Evolutionary conservation across 129 eudicot genomes (phyloP).

Genomic region (Rutidosis leptorrhynchoides): DNA sequence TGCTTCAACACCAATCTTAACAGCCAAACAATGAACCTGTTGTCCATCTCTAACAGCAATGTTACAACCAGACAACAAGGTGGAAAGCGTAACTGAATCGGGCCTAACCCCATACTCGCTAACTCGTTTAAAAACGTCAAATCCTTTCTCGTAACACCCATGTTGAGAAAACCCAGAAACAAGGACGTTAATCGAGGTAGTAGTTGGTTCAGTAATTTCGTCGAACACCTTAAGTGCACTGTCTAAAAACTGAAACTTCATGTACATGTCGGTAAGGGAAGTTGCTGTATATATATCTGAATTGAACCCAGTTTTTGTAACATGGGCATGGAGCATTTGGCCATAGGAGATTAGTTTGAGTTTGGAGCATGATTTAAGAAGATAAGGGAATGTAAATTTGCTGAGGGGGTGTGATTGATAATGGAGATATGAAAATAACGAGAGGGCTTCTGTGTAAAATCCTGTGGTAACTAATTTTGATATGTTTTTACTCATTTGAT

Average conservation of each 20-base stretch:
- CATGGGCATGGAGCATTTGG: slow-evolving; percentile 63
- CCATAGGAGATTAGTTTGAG: slow-evolving; percentile 43
- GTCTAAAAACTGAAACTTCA: slow-evolving; percentile 27
- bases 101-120: slow-evolving; percentile 33
- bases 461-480: slow-evolving; percentile 48
- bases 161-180: slow-evolving; percentile 55
- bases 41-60: slow-evolving; percentile 33
- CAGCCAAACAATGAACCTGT: slow-evolving; percentile 69
- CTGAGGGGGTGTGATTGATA: slow-evolving; percentile 39
- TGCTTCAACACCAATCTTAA: slow-evolving; percentile 68
- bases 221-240: slow-evolving; percentile 70
- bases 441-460: slow-evolving; percentile 58
- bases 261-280: slow-evolving; percentile 49
- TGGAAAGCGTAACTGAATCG: slow-evolving; percentile 63
- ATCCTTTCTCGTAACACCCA: slow-evolving; percentile 39
- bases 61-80: slow-evolving; percentile 54
- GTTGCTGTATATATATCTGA: slow-evolving; percentile 47
- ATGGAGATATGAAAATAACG: slow-evolving; percentile 41
- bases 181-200: slow-evolving; percentile 33
- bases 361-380: slow-evolving; percentile 67
- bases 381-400: slow-evolving; percentile 61
- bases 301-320: slow-evolving; percentile 57
- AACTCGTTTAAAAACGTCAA: slow-evolving; percentile 40
- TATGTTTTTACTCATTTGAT: slow-evolving; percentile 45
- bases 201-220: slow-evolving; percentile 58